Evolutionary conservation across 352 stramenopile genomes (phyloP).

Genomic region (Globisporangium solare): DNA sequence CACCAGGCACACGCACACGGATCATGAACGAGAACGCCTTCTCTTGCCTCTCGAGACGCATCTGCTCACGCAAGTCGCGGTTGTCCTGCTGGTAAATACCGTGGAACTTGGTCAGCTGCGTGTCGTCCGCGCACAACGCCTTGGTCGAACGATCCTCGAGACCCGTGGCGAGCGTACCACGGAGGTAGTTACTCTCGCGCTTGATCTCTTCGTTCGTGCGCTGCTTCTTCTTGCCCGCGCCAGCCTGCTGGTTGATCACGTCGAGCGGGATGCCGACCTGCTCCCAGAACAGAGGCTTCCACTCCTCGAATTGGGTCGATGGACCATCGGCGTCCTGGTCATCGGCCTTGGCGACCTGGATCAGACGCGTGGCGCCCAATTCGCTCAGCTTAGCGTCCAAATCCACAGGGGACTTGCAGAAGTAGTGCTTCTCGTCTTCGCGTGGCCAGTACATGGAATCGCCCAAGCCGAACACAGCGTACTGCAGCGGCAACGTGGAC

Average conservation of each 20-base stretch:
- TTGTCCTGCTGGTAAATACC: conserved; percentile 98
- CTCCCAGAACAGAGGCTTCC: conserved; percentile 76
- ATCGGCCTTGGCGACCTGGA: conserved; percentile 56
- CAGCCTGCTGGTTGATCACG: conserved; percentile 32
- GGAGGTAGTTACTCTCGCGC: conserved; percentile 69
- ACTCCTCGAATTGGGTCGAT: conserved; percentile 60
- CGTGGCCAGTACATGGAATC: conserved; percentile 81
- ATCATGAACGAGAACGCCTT: conserved; percentile 98
- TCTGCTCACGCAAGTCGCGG: conserved; percentile 83
- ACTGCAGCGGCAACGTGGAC: conserved; percentile 65
- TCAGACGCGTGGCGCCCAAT: conserved; percentile 61
- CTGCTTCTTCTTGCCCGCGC: conserved; percentile 58
- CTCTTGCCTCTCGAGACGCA: conserved; percentile 74
- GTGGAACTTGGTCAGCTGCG: conserved; percentile 94
- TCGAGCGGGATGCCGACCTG: conserved; percentile 59
- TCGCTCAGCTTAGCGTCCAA: conserved; percentile 74
- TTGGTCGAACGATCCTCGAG: conserved; percentile 72
- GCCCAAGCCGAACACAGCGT: conserved; percentile 74
- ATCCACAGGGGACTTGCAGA: conserved; percentile 67
- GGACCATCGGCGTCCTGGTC: conserved; percentile 83
- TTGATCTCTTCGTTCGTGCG: conserved; percentile 86
- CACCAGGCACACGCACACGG: conserved; percentile 94
- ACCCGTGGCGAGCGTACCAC: conserved; percentile 60
- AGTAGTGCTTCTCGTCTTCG: conserved; percentile 83
- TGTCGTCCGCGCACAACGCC: conserved; percentile 61